Conservation (phyloP, 2,329 filamentous ascomycete genomes). For the Pezicula rhizophila region DNA sequence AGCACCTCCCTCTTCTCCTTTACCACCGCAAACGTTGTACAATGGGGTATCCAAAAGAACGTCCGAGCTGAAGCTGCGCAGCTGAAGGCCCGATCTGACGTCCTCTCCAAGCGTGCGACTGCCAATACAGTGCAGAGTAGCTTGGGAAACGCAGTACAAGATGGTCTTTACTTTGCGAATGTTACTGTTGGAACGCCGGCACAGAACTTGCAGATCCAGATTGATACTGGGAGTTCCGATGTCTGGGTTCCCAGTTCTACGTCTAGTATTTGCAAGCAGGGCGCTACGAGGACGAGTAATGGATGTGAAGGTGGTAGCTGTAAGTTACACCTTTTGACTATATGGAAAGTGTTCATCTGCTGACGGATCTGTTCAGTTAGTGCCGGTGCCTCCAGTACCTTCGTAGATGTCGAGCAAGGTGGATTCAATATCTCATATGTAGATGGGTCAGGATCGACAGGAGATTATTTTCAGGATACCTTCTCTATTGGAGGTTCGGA, state of each 20-base stretch:
- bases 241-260: conserved; percentile 44
- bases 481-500: conserved; percentile 40
- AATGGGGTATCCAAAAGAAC: neutral
- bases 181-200: conserved; percentile 49
- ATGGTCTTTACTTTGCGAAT: conserved; percentile 42
- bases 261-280: conserved; percentile 7
- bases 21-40: neutral
- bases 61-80: neutral
- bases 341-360: neutral
- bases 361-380: conserved; percentile 33
- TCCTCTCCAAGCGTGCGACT: conserved; percentile 1
- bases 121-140: conserved; percentile 2
- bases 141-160: conserved; percentile 3
- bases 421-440: conserved; percentile 53
- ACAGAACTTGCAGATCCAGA: conserved; percentile 44
- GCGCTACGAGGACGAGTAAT: conserved; percentile 15
- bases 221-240: conserved; percentile 57
- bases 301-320: conserved; percentile 38
- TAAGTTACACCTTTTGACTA: conserved; percentile 27
- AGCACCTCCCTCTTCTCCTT: neutral
- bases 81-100: neutral
- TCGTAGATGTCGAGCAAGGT: conserved; percentile 30
- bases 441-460: conserved; percentile 43
- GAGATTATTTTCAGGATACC: conserved; percentile 49
- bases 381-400: conserved; percentile 39